phyloP scores from a whole-genome alignment of 768 basidiomycete genomes.

The Lactifluus rugatus region DNA sequence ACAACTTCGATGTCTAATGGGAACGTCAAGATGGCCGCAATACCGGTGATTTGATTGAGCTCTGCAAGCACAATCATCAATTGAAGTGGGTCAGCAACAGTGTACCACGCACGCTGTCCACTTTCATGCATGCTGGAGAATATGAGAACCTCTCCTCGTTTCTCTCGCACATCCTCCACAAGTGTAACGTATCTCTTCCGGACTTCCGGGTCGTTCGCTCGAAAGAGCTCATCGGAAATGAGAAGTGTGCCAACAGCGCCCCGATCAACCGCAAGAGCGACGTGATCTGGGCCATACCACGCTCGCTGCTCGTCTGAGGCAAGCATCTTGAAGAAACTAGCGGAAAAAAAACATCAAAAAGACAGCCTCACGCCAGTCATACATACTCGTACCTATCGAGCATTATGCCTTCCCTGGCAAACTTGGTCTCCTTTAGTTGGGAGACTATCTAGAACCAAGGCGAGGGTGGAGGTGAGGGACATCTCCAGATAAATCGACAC shows the following conservation, averaged over 20 bases:
- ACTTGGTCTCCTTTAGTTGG: slow-evolving; percentile 90
- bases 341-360: not conserved
- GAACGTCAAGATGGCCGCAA: slow-evolving; percentile 93
- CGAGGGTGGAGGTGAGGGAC: not conserved
- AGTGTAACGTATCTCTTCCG: slow-evolving; percentile 80
- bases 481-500: not conserved
- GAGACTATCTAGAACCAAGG: slow-evolving; percentile 43
- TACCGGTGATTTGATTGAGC: slow-evolving; percentile 89
- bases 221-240: slow-evolving; percentile 91
- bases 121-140: slow-evolving; percentile 99
- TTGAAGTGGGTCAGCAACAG: not conserved
- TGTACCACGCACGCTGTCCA: slow-evolving; percentile 74
- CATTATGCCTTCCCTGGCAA: slow-evolving; percentile 85
- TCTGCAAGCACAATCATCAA: slow-evolving; percentile 38
- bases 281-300: slow-evolving; percentile 98
- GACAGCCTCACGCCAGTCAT: not conserved
- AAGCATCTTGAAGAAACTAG: slow-evolving; percentile 96
- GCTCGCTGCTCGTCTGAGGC: slow-evolving; percentile 90
- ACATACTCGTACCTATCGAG: slow-evolving; percentile 59
- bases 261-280: slow-evolving; percentile 80
- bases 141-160: slow-evolving; percentile 88
- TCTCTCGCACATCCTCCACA: slow-evolving; percentile 80
- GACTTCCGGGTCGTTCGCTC: slow-evolving; percentile 68
- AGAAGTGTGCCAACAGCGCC: slow-evolving; percentile 91
- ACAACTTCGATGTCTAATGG: slow-evolving; percentile 94